Base-by-base conservation (phyloP, 2,329 filamentous ascomycete genomes). In the Alternaria atra region DNA sequence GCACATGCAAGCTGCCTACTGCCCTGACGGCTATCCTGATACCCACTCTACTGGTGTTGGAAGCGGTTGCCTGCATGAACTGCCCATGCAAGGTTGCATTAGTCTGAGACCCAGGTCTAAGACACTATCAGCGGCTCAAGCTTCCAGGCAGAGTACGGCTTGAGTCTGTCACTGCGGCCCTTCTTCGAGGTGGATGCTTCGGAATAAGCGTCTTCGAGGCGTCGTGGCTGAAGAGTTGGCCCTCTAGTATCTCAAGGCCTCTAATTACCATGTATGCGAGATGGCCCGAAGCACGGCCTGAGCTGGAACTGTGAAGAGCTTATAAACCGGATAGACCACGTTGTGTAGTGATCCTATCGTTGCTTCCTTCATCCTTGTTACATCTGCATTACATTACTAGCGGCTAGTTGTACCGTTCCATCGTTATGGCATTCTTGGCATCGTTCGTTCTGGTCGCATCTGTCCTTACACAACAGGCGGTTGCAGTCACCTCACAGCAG, bases 401-500 rank as follows among this genome's bases (percentile, higher is more conserved):
- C 29, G 44, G 30, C 30, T 34, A 48, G 17, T 9, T 48, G 6
- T 20, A 48, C 2, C 7, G 27, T 29, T 13, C 52, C 5, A 2
- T 55, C 32, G 39, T 13, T 35, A 55, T 55, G 52, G 42, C n/a
- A 23, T 5, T 44, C 42, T 39, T 55, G 42, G 32, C 42, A 47
- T 47, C 42, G 1, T 20, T 47, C 32, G 25, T 44, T 23, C 5
- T 55, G 35, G 2, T 55, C 23, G 6, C 52, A 20, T 55, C 23
- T 15, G 34, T 10, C 30, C 23, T 47, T 47, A 23, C 32, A 37
- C 40, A 15, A 37, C 40, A 55, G n/a, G 52, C 25, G 15, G n/a
- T 39, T 20, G 52, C 52, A 1, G 7, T 55, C 20, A 47, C 52
- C 32, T 47, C 52, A 29, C 52, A 55, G n/a, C 52, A 55, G 23